Evolutionary conservation across 768 basidiomycete species (phyloP), one percentile per base, ranked within the genome.

Genomic region (Phanerodontia chrysosporium): DNA sequence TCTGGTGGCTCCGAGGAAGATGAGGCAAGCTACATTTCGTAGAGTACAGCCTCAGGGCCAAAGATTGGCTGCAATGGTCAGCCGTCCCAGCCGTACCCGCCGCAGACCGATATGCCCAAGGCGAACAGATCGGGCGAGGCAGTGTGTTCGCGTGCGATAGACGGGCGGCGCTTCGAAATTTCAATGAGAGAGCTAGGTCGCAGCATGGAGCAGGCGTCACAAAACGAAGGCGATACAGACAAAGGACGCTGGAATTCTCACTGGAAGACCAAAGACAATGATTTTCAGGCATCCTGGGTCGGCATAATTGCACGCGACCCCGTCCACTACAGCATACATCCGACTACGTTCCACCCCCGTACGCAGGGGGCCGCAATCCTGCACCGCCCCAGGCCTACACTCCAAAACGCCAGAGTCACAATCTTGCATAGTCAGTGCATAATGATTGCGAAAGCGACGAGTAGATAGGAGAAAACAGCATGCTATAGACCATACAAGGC

Each of bases 401-500:
- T 35, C 32, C 32, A 35, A n/a, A 35, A 35, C 12, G 35, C 12
- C 51, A 13, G 10, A 53, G n/a, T 32, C 52, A 54, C 35, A 42
- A 25, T 21, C 30, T 13, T 53, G 51, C 60, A 62, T 58, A 55
- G 56, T 62, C 57, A 61, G 66, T 67, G 65, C 46, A 65, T 67
- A 62, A 25, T 45, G 57, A 66, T 70, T 67, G 66, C 67, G 58
- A 59, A 51, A 58, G 62, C 64, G 64, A 60, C 55, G 63, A 58
- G 60, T 62, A 52, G 48, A 44, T 55, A 25, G 48, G 53, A 59
- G 61, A 54, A 66, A 57, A 67, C 61, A 67, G 61, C 69, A 70
- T 70, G 69, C 66, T 66, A 63, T 66, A 67, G 51, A 67, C 63
- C 69, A 70, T 68, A 70, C 65, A 68, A 60, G 55, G 58, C 64